Conservation (phyloP, 495 filamentous ascomycete species). For the Chaetomium fimeti region DNA sequence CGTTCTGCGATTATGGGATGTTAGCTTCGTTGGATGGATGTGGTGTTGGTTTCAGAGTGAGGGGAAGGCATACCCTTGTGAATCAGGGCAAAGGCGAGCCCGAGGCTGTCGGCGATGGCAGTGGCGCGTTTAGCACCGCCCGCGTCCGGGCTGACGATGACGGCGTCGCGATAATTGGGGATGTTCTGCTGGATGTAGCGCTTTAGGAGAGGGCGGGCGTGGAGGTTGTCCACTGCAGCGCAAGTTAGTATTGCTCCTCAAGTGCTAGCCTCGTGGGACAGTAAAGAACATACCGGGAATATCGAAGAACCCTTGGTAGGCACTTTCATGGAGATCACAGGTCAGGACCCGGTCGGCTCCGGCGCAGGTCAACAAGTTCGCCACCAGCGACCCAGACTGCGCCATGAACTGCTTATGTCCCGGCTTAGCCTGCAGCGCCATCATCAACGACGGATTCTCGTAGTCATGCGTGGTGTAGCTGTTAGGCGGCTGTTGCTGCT, state of each 20-base stretch:
- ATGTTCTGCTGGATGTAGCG: slow-evolving; percentile 88
- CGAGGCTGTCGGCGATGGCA: slow-evolving; percentile 90
- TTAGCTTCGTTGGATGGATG: neutral
- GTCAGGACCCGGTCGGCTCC: slow-evolving; percentile 95
- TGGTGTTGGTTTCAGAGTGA: slow-evolving; percentile 12
- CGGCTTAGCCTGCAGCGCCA: slow-evolving; percentile 70
- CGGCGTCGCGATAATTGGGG: slow-evolving; percentile 78
- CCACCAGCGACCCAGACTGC: slow-evolving; percentile 90
- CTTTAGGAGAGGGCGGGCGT: slow-evolving; percentile 81
- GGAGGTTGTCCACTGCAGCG: slow-evolving; percentile 78
- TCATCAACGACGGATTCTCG: slow-evolving; percentile 53
- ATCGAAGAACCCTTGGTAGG: slow-evolving; percentile 88
- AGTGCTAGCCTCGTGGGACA: neutral
- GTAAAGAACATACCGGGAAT: slow-evolving; percentile 56
- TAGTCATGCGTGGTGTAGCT: slow-evolving; percentile 56
- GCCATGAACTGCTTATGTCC: slow-evolving; percentile 98
- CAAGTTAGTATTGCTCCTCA: neutral
- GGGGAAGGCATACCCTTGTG: slow-evolving; percentile 78
- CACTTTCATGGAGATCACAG: slow-evolving; percentile 84
- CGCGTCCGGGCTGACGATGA: slow-evolving; percentile 94
- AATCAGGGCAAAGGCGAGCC: slow-evolving; percentile 91
- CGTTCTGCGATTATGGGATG: slow-evolving; percentile 65
- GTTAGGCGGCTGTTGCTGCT: neutral
- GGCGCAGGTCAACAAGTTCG: slow-evolving; percentile 89
- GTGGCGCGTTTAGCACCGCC: slow-evolving; percentile 95